Percentiles rank a stretch among this genome's conserved stretches.
These are phyloP conservation scores for Brassica juncea DNA, from an alignment of 345 rosid genomes.

Conservation along the genomic window DNA sequence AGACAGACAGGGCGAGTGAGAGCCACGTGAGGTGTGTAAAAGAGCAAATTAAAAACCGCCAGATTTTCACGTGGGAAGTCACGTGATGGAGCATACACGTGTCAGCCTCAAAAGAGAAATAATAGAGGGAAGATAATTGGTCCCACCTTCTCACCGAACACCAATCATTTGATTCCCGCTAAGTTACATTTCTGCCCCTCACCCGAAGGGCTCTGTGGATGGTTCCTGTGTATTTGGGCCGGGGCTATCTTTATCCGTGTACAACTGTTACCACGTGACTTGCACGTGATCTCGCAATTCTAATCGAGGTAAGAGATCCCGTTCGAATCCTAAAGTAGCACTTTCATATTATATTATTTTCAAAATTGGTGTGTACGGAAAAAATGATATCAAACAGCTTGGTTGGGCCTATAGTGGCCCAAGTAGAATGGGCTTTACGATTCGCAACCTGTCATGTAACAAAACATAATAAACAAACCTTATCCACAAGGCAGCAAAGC, in stretches of 20 bases:
- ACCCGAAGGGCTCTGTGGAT: background rate
- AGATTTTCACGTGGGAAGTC: conserved; percentile 33
- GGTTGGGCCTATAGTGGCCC: background rate
- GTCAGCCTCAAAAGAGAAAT: background rate
- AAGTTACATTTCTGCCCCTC: background rate
- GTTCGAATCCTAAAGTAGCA: background rate
- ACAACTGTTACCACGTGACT: conserved; percentile 23
- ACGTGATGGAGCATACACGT: conserved; percentile 31
- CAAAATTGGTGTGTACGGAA: background rate
- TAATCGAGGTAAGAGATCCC: background rate
- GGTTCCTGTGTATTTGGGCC: conserved; percentile 10
- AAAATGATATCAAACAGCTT: background rate
- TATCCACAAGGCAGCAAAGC: conserved; percentile 25
- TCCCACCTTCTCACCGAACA: conserved; percentile 27
- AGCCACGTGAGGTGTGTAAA: conserved; percentile 24
- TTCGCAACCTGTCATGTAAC: background rate
- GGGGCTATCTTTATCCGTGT: background rate
- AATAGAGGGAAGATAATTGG: conserved; percentile 3
- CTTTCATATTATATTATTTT: background rate
- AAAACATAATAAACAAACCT: background rate
- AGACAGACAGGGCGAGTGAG: conserved; percentile 26
- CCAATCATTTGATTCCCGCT: conserved; percentile 32
- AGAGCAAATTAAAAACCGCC: background rate
- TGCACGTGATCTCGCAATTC: conserved; percentile 20
- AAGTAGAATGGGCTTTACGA: background rate